A percentile compares a stretch with the other conserved stretches of the same genome.
phyloP scores from a whole-genome alignment of 495 filamentous ascomycete genomes.

The Aspergillus egyptiacus region DNA sequence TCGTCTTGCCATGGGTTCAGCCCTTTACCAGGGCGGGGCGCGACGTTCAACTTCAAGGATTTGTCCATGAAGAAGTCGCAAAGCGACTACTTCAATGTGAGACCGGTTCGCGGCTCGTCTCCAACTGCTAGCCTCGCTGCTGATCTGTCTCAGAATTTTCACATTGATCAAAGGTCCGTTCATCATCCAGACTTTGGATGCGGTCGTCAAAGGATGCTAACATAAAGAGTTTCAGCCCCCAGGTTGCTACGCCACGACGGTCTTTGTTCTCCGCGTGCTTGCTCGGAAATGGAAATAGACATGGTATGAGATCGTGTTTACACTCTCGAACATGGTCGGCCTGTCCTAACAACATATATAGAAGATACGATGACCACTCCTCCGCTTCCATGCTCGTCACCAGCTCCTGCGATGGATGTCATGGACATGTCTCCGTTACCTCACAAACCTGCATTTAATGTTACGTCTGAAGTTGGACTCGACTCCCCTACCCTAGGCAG shows the following conservation, averaged over 20 bases:
- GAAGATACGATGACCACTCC: constrained; percentile 74
- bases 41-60: constrained; percentile 68
- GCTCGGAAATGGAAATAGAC: constrained; percentile 57
- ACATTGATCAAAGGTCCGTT: constrained; percentile 82
- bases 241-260: constrained; percentile 83
- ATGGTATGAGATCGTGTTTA: constrained; percentile 54
- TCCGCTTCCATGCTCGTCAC: constrained; percentile 76
- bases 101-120: constrained; percentile 74
- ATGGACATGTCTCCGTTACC: constrained; percentile 97
- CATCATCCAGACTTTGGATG: neutral
- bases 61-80: constrained; percentile 57
- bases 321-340: neutral
- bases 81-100: constrained; percentile 71
- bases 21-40: constrained; percentile 50
- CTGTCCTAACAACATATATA: constrained; percentile 22
- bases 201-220: constrained; percentile 18
- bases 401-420: constrained; percentile 61
- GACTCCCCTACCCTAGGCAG: constrained; percentile 59
- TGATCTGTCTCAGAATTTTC: constrained; percentile 94
- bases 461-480: constrained; percentile 52
- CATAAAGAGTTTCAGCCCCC: constrained; percentile 57
- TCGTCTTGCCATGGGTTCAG: constrained; percentile 46
- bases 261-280: constrained; percentile 84
- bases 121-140: constrained; percentile 84
- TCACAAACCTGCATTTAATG: constrained; percentile 69